Evolutionary conservation across 2,329 filamentous ascomycete genomes (phyloP), one percentile per base, ranked within the genome.

Genomic region (Nothophoma quercina): DNA sequence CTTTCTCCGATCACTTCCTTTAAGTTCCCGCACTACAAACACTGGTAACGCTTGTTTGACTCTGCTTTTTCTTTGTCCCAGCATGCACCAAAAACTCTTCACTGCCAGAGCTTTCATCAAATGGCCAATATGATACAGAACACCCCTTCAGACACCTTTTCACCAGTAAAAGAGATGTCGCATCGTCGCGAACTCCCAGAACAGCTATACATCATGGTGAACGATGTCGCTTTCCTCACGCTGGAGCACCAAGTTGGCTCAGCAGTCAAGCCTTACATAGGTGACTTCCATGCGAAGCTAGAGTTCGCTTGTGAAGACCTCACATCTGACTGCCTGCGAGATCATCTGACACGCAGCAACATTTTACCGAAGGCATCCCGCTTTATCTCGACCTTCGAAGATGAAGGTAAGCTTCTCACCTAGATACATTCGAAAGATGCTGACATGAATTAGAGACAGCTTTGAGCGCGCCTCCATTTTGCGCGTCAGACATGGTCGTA

Each of bases 331-430:
- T 10, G 6, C 4, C 3, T 44, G 8, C 32, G 26, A 7, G 23
- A 26, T 22, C 15, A 51, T 8, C 7, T 51, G 0, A 33, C 5
- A 12, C 3, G 33, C 7, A 26, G 12, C 2, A 23, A 22, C 7
- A 26, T 13, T 28, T 16, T 21, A 2, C 6, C 3, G 4, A 12
- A 13, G 2, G 3, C 10, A 12, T 39, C 47, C 4, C 21, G 28
- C 2, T 44, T 51, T 13, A 44, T 44, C 13, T 51, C 47, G 16
- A 30, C 33, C 26, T 51, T 44, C 21, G 39, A 44, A 18, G 4
- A 32, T 9, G 40, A 51, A 28, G 40, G 40, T 44, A 34, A 1
- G 19, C 1, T 5, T 28, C 3, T 3, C 12, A 10, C 2, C 12
- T 12, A 8, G 9, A 6, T 32, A n/a, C 7, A 7, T 9, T 16